A percentile compares a stretch with the other conserved stretches of the same genome.
Conservation (phyloP, 306 rosid species). For the Ormosia semicastrata region DNA sequence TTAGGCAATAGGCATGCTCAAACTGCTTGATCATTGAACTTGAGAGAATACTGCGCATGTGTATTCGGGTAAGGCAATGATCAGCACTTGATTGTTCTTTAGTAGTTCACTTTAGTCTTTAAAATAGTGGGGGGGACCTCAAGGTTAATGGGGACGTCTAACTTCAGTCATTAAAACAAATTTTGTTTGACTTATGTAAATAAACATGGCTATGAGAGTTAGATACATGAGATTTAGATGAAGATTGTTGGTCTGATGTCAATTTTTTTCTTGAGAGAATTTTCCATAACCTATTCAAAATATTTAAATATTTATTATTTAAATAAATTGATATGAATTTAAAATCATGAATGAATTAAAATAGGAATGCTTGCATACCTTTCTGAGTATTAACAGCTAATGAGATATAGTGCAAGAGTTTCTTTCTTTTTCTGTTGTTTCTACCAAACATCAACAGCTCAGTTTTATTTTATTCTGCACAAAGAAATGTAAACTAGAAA, state of each 20-base stretch:
- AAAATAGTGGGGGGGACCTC: not conserved
- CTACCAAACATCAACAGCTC: too few species aligned
- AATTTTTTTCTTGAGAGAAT: not conserved
- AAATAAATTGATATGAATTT: not conserved
- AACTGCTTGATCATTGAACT: not conserved
- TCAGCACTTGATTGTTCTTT: not conserved
- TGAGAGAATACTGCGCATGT: not conserved
- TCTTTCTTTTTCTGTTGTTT: too few species aligned
- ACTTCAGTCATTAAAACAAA: too few species aligned
- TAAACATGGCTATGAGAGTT: not conserved
- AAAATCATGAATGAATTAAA: not conserved
- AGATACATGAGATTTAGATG: not conserved
- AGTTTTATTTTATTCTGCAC: too few species aligned
- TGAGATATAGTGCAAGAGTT: too few species aligned
- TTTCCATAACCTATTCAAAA: not conserved
- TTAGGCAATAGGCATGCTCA: constrained; percentile 15
- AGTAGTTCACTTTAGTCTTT: not conserved
- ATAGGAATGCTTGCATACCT: not conserved
- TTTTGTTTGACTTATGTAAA: too few species aligned
- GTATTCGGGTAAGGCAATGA: not conserved
- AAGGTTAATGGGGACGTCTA: not conserved
- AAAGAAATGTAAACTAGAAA: not conserved
- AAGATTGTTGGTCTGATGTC: too few species aligned
- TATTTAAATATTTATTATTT: too few species aligned
- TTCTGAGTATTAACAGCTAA: not conserved